A percentile compares a stretch with the other conserved stretches of the same genome.
These are phyloP conservation scores for Phyllosticta citribraziliensis DNA, from an alignment of 2,329 filamentous ascomycete genomes.

Conservation along the genomic window DNA sequence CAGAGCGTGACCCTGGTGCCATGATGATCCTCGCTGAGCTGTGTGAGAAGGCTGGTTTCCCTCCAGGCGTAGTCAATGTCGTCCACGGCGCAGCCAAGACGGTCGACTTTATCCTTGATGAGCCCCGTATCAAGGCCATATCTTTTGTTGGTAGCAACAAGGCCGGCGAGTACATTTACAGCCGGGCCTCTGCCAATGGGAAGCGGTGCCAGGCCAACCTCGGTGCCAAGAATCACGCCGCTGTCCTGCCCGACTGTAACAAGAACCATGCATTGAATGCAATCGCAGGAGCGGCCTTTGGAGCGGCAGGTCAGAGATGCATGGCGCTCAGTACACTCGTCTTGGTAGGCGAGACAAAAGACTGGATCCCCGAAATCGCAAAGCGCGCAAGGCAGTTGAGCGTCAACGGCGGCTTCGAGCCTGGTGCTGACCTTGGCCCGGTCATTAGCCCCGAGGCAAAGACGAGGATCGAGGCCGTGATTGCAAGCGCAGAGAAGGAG, in stretches of 20 bases:
- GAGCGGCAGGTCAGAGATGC: conserved; percentile 74
- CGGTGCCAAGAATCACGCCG: conserved; percentile 81
- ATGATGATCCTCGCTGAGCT: conserved; percentile 80
- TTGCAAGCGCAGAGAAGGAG: conserved; percentile 67
- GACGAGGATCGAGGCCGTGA: conserved; percentile 66
- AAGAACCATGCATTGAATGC: conserved; percentile 84
- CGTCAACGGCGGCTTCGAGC: conserved; percentile 73
- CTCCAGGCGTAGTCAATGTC: conserved; percentile 71
- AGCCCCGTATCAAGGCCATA: conserved; percentile 75
- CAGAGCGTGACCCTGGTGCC: conserved; percentile 74
- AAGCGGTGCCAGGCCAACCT: conserved; percentile 85
- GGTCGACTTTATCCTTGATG: conserved; percentile 79
- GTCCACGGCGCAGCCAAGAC: conserved; percentile 72
- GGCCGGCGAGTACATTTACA: conserved; percentile 80
- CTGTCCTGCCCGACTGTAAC: conserved; percentile 76
- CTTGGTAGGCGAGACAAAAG: conserved; percentile 74
- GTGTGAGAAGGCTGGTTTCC: conserved; percentile 70
- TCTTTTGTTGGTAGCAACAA: conserved; percentile 82
- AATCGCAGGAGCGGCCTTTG: conserved; percentile 74
- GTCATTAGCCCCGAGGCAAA: conserved; percentile 74
- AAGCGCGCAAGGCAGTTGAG: conserved; percentile 63
- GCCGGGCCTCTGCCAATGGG: conserved; percentile 68
- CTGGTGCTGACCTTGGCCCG: conserved; percentile 68
- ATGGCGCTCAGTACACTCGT: conserved; percentile 80
- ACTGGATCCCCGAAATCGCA: conserved; percentile 70